These are phyloP conservation scores for Rhynchospora pubera DNA, from an alignment of 176 grass and related monocot species.

Conservation along the genomic window DNA sequence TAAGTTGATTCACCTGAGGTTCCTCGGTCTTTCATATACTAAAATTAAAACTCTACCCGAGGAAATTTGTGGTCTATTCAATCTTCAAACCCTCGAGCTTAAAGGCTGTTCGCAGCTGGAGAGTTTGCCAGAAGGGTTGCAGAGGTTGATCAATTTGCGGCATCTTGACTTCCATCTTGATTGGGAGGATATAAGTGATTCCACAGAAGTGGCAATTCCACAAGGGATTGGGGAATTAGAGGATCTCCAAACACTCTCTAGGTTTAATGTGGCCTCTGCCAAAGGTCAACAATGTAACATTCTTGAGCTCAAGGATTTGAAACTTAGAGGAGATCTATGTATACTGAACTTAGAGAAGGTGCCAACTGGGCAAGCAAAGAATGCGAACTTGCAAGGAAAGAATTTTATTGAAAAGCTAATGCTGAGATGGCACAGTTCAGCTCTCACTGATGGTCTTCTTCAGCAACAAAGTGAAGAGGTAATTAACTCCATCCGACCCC, in stretches of 20 bases:
- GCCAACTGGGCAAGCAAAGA: too few species aligned
- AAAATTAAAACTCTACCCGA: conserved; percentile 36
- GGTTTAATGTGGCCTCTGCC: conserved; percentile 23
- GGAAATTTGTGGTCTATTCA: conserved; percentile 34
- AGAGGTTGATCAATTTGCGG: too few species aligned
- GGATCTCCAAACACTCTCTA: conserved; percentile 39
- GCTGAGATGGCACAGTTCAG: too few species aligned
- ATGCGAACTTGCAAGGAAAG: too few species aligned
- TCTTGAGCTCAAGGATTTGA: conserved; percentile 28
- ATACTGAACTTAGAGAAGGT: too few species aligned
- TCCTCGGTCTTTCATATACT: conserved; percentile 37
- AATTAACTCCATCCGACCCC: conserved; percentile 21
- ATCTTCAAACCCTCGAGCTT: conserved; percentile 49
- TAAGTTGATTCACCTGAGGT: conserved; percentile 36
- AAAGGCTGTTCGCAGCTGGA: conserved; percentile 24
- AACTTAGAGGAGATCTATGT: too few species aligned
- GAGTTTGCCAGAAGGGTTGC: conserved; percentile 35
- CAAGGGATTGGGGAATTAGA: conserved; percentile 7
- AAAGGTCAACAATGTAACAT: conserved; percentile 30
- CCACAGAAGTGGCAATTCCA: conserved; percentile 22
- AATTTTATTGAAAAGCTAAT: too few species aligned
- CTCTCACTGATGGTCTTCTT: background rate
- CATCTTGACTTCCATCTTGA: conserved; percentile 53
- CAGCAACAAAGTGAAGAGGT: background rate
- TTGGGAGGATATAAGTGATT: conserved; percentile 38